Conservation (phyloP, 148 eudicot species). For the Nepenthes mirabilis region DNA sequence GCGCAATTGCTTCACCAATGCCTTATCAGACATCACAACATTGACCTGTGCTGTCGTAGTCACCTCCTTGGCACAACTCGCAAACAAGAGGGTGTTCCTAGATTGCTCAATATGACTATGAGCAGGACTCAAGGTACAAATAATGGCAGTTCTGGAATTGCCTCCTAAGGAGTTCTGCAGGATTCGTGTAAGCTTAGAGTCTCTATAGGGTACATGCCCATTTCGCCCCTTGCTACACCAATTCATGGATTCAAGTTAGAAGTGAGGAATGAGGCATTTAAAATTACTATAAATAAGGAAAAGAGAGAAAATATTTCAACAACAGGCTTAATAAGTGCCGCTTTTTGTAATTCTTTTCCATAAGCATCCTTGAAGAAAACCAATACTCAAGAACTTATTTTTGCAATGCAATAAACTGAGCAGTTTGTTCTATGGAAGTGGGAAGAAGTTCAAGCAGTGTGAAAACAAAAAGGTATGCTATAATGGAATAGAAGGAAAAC, state of each 20-base stretch:
- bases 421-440: no score
- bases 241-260: background rate
- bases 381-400: no score
- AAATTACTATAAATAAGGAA: background rate
- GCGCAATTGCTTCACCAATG: slow-evolving; percentile 73
- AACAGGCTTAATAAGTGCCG: no score
- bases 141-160: slow-evolving; percentile 91
- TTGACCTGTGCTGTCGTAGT: slow-evolving; percentile 73
- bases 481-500: no score
- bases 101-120: slow-evolving; percentile 83
- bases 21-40: slow-evolving; percentile 91
- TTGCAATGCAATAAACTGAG: no score
- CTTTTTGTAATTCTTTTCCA: no score
- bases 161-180: slow-evolving; percentile 96
- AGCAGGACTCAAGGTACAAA: slow-evolving; percentile 96
- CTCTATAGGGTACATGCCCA: slow-evolving; percentile 78
- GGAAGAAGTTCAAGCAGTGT: no score
- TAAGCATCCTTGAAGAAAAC: no score
- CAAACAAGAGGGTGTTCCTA: slow-evolving; percentile 83
- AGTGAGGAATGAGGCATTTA: background rate
- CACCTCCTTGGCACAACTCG: slow-evolving; percentile 86
- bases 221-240: slow-evolving; percentile 68
- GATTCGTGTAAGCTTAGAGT: slow-evolving; percentile 96
- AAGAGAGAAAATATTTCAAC: no score
- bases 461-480: no score